Base-by-base conservation (phyloP, 2,329 filamentous ascomycete species). In the Metarhizium album region DNA sequence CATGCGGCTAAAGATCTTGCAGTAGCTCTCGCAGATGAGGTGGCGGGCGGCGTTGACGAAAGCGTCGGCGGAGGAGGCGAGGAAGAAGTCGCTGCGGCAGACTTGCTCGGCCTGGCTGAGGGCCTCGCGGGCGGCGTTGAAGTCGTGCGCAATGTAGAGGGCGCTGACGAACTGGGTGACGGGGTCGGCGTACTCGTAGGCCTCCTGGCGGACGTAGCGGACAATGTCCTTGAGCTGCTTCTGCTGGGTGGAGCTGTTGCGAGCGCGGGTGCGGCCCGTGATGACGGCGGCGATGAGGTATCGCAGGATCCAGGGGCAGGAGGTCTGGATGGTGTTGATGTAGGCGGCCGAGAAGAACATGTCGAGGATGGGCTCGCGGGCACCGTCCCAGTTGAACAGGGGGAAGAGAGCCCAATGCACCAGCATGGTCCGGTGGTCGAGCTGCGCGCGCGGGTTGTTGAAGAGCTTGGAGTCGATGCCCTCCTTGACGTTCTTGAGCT, bases 321-420 rank as follows among this genome's bases (percentile, higher is more conserved):
- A 86, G 53, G 93, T 96, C 79, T 98, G 93, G 69, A 98, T 96
- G 62, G 91, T 97, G 82, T 97, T 98, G 82, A 98, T 98, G 79
- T 89, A 98, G 62, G 89, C 81, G 57, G 90, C 87, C 57, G 87
- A 94, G 81, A 98, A 97, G 79, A 96, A 93, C 68, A 97, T 83
- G 62, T 98, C 93, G 65, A 93, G 88, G 62, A 98, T 80, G 60
- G 82, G 81, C 66, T 98, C 93, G 64, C 91, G 89, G 53, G 89
- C 88, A 58, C 83, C 79, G 64, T 97, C 91, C 74, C 88, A 85
- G 82, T 98, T 97, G 82, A 97, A 98, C 74, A 96, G 90, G 55
- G 93, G 91, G 82, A 97, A 98, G 55, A 98, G 84, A 45, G 88
- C 84, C 90, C 93, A 98, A 86, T 98, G 93, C 62, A 95, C 86